These are phyloP conservation scores for Hamamelis virginiana DNA, from an alignment of 164 flowering plant genomes.

Conservation along the genomic window DNA sequence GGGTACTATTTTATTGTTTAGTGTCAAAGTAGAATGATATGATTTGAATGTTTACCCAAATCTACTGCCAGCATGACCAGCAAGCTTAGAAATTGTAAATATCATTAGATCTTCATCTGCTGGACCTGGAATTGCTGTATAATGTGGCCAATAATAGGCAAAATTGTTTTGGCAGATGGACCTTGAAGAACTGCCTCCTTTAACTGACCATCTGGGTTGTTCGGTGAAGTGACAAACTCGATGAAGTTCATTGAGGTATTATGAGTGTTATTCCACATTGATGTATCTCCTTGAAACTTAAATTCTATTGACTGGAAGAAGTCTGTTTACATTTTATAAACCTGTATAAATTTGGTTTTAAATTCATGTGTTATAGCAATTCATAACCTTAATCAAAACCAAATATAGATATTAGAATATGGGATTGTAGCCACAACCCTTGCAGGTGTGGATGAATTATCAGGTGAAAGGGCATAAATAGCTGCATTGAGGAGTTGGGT, in stretches of 20 bases:
- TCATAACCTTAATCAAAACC: background rate
- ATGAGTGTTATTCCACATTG: slow-evolving; percentile 35
- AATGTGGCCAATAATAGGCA: slow-evolving; percentile 87
- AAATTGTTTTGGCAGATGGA: slow-evolving; percentile 33
- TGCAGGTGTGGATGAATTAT: slow-evolving; percentile 31
- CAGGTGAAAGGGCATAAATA: slow-evolving; percentile 49
- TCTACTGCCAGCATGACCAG: slow-evolving; percentile 82
- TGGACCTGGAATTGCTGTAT: slow-evolving; percentile 54
- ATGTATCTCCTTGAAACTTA: slow-evolving; percentile 48
- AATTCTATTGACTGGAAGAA: slow-evolving; percentile 31
- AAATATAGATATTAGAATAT: slow-evolving; percentile 15
- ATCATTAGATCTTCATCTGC: slow-evolving; percentile 65
- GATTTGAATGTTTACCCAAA: slow-evolving; percentile 49
- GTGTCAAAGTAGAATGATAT: too few species aligned
- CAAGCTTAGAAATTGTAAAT: slow-evolving; percentile 73
- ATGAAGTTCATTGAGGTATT: slow-evolving; percentile 24
- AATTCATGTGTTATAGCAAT: background rate
- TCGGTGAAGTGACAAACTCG: slow-evolving; percentile 80
- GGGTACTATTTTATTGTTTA: too few species aligned
- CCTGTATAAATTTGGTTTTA: slow-evolving; percentile 18
- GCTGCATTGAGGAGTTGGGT: slow-evolving; percentile 74
- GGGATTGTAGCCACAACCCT: slow-evolving; percentile 60
- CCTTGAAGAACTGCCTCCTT: slow-evolving; percentile 40
- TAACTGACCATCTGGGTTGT: slow-evolving; percentile 68
- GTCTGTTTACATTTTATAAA: slow-evolving; percentile 42